Conservation (phyloP, 371 early-diverging fungal species). For the Apophysomyces trapeziformis region DNA sequence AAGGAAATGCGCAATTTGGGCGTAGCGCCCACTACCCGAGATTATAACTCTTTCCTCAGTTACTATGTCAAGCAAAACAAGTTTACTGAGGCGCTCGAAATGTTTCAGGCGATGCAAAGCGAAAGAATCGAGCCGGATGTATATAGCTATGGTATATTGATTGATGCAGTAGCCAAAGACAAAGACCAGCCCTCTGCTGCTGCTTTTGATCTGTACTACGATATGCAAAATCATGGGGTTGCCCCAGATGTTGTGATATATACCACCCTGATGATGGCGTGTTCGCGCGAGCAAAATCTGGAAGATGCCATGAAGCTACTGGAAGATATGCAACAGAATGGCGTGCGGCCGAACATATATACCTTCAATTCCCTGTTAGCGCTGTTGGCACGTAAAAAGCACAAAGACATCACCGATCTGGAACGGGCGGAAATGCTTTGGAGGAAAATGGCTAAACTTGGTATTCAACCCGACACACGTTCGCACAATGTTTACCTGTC, state of each 20-base stretch:
- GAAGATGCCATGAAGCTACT: constrained; percentile 30
- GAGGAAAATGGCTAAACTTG: constrained; percentile 29
- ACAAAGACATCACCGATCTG: constrained; percentile 13
- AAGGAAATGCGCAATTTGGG: constrained; percentile 25
- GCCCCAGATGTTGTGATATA: constrained; percentile 36
- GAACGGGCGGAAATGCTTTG: constrained; percentile 23
- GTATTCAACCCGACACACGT: constrained; percentile 39
- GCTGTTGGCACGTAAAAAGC: constrained; percentile 22
- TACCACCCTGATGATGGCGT: constrained; percentile 35
- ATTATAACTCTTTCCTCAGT: constrained; percentile 40
- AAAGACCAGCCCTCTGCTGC: constrained; percentile 16
- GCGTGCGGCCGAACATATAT: constrained; percentile 36
- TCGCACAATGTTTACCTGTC: constrained; percentile 42
- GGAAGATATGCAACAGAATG: constrained; percentile 35
- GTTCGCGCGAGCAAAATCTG: constrained; percentile 23
- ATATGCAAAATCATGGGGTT: constrained; percentile 35
- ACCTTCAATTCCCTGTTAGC: constrained; percentile 42
- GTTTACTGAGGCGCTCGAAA: constrained; percentile 34
- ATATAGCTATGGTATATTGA: constrained; percentile 42
- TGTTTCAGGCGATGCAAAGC: constrained; percentile 35
- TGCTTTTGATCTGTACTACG: constrained; percentile 40
- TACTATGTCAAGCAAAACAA: constrained; percentile 32
- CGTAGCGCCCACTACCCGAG: constrained; percentile 10
- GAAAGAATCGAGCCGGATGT: constrained; percentile 28
- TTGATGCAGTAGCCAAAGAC: constrained; percentile 45